Conservation (phyloP, 495 filamentous ascomycete genomes). For the Jackrogersella minutella region DNA sequence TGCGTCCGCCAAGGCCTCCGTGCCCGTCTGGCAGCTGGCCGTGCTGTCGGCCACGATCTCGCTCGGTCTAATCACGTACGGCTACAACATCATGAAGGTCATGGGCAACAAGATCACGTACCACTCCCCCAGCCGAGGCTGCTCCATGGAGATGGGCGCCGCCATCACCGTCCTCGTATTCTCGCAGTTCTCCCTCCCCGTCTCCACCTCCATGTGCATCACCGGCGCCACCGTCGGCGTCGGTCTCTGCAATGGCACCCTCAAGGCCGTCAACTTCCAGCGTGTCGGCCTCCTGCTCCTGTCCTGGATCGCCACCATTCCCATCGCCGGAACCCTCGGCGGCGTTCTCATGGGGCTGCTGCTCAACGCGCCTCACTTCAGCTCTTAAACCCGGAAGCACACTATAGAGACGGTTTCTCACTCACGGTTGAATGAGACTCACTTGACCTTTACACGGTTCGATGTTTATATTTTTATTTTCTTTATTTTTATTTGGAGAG, state of each 20-base stretch:
- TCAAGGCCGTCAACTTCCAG: conserved; percentile 71
- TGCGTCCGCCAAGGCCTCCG: conserved; percentile 54
- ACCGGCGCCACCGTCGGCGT: conserved; percentile 66
- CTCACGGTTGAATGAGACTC: neutral
- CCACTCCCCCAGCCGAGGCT: conserved; percentile 68
- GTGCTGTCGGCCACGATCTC: conserved; percentile 62
- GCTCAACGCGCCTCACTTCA: conserved; percentile 66
- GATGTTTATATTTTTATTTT: neutral
- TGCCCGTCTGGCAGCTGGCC: conserved; percentile 68
- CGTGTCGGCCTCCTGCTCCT: conserved; percentile 58
- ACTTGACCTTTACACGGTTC: neutral
- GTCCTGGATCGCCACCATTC: conserved; percentile 71
- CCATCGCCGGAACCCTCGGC: conserved; percentile 66
- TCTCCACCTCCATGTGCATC: conserved; percentile 68
- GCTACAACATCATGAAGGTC: conserved; percentile 75
- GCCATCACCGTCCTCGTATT: conserved; percentile 71
- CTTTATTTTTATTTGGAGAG: neutral
- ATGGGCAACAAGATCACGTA: conserved; percentile 76
- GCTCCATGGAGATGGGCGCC: conserved; percentile 71
- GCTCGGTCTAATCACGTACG: conserved; percentile 67
- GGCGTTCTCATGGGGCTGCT: conserved; percentile 69
- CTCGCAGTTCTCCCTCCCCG: conserved; percentile 67
- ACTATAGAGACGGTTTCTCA: too few species aligned
- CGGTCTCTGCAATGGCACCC: conserved; percentile 63
- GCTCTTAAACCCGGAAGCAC: neutral